Base-by-base conservation (phyloP, 352 stramenopile species). In the Globisporangium nodosum region DNA sequence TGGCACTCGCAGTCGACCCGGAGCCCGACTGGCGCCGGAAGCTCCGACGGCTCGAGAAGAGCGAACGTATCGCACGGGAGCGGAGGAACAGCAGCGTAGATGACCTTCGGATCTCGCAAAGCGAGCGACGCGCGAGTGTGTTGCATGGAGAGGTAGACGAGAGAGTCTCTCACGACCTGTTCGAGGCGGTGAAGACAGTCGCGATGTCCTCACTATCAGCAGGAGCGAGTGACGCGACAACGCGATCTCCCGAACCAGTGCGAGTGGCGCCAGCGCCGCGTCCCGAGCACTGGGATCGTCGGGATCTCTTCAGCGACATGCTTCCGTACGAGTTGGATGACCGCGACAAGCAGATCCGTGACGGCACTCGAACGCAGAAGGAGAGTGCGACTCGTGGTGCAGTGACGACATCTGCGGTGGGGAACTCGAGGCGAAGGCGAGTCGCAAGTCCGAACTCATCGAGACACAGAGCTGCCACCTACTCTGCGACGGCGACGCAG, bases 11-110 rank as follows among this genome's bases (percentile, higher is more conserved):
- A 3, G 68, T 85, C 31, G 67, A 88, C 42, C 72, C 76, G 0
- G 74, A 87, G 15, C 61, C 35, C 57, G 68, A 90, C 63, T 90
- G 80, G 80, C 65, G 62, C 31, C 74, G 56, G 39, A 88, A 88
- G 63, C 72, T 90, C 56, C 54, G 58, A 3, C 63, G 56, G 5
- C 56, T 69, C 12, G 58, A 70, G 35, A 35, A 62, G 0, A 52
- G 72, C 52, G 63, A 63, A 45, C 49, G 30, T 9, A 21, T n/a
- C 40, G 18, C 11, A 6, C 40, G 20, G 42, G 3, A 47, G 20
- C 5, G 42, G 15, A 47, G n/a, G 15, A 47, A 21, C 13, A n/a
- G 20, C 7, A 27, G 16, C n/a, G 43, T n/a, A 6, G 8, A 27
- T 5, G 43, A 30, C 16, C 43, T 48, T 6, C 43, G 20, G 43